phyloP scores from a whole-genome alignment of 306 rosid species.

The Betula pendula region DNA sequence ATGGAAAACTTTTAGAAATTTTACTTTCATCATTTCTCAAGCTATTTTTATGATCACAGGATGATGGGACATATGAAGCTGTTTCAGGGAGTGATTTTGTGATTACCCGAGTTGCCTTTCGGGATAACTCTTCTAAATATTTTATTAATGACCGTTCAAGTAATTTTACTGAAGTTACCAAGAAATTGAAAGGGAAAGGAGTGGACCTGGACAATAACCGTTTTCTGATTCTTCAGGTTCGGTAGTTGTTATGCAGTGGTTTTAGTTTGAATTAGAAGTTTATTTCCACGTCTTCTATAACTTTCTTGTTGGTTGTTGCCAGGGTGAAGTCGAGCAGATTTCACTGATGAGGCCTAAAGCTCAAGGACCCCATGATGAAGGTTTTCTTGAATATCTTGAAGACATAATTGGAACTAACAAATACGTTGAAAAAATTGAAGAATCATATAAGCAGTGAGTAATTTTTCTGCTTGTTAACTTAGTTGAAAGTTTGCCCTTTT shows the following conservation, averaged over 20 bases:
- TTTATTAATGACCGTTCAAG: conserved; percentile 77
- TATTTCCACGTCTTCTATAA: conserved; percentile 14
- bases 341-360: conserved; percentile 97
- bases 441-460: conserved; percentile 75
- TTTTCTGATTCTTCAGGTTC: conserved; percentile 93
- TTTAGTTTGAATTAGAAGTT: conserved; percentile 7
- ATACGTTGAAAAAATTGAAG: conserved; percentile 86
- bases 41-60: conserved; percentile 44
- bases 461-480: conserved; percentile 28
- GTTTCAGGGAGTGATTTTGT: conserved; percentile 86
- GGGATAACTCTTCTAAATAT: conserved; percentile 93
- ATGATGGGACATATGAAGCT: conserved; percentile 70
- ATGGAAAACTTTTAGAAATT: background rate
- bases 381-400: conserved; percentile 95
- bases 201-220: conserved; percentile 96
- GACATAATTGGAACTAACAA: conserved; percentile 92
- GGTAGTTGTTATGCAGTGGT: background rate
- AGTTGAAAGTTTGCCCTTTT: background rate
- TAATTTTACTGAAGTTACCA: conserved; percentile 94
- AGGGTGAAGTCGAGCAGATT: conserved; percentile 99
- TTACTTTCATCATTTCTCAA: conserved; percentile 3
- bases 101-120: conserved; percentile 80
- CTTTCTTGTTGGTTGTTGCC: conserved; percentile 35
- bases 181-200: conserved; percentile 92
- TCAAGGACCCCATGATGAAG: conserved; percentile 98